Evolutionary conservation across 2,329 filamentous ascomycete species (phyloP).

Genomic region (Colletotrichum tropicale): DNA sequence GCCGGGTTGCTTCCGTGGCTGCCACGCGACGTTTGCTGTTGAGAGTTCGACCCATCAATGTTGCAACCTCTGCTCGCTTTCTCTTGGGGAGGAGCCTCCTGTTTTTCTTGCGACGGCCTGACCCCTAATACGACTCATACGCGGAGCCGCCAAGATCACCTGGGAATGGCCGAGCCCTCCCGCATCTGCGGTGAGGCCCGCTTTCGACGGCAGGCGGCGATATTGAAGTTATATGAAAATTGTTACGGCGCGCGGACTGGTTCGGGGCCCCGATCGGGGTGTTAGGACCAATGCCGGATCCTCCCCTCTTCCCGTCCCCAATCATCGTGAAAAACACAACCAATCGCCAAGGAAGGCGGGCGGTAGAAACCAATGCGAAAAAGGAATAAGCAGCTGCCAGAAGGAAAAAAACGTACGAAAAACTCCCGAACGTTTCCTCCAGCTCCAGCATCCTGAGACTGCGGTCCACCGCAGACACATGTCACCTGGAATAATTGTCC

Average conservation of each 20-base stretch:
- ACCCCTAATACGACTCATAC: neutral
- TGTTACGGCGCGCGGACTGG: neutral
- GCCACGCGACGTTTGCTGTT: neutral
- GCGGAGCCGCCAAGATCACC: neutral
- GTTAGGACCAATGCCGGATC: neutral
- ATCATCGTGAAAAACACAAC: neutral
- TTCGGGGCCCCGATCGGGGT: neutral
- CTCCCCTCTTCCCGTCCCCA: neutral
- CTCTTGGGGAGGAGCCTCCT: neutral
- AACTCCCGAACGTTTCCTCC: neutral
- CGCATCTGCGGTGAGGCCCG: neutral
- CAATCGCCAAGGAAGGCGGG: neutral
- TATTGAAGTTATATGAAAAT: neutral
- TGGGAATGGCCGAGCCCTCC: neutral
- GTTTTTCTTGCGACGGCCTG: neutral
- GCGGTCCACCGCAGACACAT: slow-evolving; percentile 9
- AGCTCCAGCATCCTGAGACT: neutral
- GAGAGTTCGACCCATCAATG: neutral
- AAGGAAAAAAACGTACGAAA: neutral
- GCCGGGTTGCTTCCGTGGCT: neutral
- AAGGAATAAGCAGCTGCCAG: neutral
- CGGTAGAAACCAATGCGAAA: neutral
- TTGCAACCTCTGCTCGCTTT: neutral
- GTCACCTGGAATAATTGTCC: slow-evolving; percentile 3
- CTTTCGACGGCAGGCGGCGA: neutral